phyloP scores from a whole-genome alignment of 495 filamentous ascomycete species.

The Aspergillus incahuasiensis region DNA sequence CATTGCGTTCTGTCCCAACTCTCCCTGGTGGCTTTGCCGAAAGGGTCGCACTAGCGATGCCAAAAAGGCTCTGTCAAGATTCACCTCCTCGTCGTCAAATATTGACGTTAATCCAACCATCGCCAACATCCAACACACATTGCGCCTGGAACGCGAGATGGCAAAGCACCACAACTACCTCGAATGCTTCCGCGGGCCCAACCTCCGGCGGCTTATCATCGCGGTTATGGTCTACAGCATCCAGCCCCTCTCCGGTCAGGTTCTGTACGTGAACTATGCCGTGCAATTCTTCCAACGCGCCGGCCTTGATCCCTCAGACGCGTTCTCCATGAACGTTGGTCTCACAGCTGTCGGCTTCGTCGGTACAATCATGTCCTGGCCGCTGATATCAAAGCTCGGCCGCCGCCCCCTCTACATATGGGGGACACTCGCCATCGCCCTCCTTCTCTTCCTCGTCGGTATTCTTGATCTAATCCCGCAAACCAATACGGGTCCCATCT shows the following conservation, averaged over 20 bases:
- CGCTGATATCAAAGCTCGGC: conserved; percentile 54
- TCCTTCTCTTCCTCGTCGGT: conserved; percentile 54
- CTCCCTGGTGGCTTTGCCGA: conserved; percentile 44
- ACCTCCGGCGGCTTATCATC: conserved; percentile 41
- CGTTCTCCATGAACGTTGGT: conserved; percentile 62
- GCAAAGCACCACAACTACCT: conserved; percentile 28
- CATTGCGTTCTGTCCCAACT: conserved; percentile 39
- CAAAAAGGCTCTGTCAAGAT: conserved; percentile 28
- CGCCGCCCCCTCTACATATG: conserved; percentile 49
- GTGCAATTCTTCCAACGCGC: conserved; percentile 52
- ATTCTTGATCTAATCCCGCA: conserved; percentile 47
- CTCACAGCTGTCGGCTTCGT: conserved; percentile 62
- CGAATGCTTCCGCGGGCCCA: conserved; percentile 37
- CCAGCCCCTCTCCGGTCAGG: conserved; percentile 21
- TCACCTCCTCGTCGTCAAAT: neutral
- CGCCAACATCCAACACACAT: conserved; percentile 40
- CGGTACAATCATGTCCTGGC: conserved; percentile 61
- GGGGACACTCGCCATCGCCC: conserved; percentile 42
- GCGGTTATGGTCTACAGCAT: conserved; percentile 8
- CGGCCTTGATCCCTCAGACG: conserved; percentile 49
- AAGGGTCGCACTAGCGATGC: conserved; percentile 41
- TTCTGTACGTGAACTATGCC: conserved; percentile 23
- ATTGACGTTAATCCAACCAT: conserved; percentile 17
- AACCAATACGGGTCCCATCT: conserved; percentile 2
- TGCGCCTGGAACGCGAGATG: conserved; percentile 30